These are phyloP conservation scores for Astrocystis sublimbata DNA, from an alignment of 495 filamentous ascomycete genomes.

Conservation along the genomic window DNA sequence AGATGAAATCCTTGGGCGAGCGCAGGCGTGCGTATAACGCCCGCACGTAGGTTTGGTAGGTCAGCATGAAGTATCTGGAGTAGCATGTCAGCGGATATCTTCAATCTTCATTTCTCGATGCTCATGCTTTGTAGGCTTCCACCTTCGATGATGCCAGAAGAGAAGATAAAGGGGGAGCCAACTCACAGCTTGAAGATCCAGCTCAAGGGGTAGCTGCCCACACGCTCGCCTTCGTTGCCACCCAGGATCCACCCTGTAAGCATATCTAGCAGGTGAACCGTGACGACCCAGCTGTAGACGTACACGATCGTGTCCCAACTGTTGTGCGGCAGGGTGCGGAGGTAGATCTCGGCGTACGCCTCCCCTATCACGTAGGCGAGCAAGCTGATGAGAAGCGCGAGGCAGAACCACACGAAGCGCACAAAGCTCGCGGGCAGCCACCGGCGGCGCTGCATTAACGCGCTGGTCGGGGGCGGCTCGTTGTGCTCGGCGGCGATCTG, in stretches of 20 bases:
- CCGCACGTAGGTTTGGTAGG: slow-evolving; percentile 70
- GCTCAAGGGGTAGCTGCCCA: slow-evolving; percentile 63
- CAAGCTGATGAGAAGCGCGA: slow-evolving; percentile 58
- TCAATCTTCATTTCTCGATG: not conserved
- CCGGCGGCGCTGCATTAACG: slow-evolving; percentile 40
- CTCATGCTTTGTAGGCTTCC: not conserved
- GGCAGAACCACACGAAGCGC: slow-evolving; percentile 67
- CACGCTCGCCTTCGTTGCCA: slow-evolving; percentile 56
- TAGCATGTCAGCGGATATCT: slow-evolving; percentile 31
- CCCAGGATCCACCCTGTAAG: slow-evolving; percentile 65
- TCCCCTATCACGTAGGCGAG: slow-evolving; percentile 64
- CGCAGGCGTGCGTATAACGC: slow-evolving; percentile 65
- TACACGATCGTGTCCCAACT: slow-evolving; percentile 64
- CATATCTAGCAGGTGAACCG: slow-evolving; percentile 60
- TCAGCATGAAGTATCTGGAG: slow-evolving; percentile 61
- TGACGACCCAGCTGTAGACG: slow-evolving; percentile 66
- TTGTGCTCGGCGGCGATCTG: slow-evolving; percentile 29
- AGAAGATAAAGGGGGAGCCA: not conserved
- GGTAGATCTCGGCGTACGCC: slow-evolving; percentile 66
- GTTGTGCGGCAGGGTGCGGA: slow-evolving; percentile 63
- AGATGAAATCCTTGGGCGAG: slow-evolving; percentile 58
- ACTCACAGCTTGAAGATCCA: slow-evolving; percentile 63
- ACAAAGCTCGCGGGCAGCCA: slow-evolving; percentile 63
- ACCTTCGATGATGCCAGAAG: no score
- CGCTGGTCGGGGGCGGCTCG: slow-evolving; percentile 23